phyloP scores from a whole-genome alignment of 2,329 filamentous ascomycete species.

The Trichoderma gracile region DNA sequence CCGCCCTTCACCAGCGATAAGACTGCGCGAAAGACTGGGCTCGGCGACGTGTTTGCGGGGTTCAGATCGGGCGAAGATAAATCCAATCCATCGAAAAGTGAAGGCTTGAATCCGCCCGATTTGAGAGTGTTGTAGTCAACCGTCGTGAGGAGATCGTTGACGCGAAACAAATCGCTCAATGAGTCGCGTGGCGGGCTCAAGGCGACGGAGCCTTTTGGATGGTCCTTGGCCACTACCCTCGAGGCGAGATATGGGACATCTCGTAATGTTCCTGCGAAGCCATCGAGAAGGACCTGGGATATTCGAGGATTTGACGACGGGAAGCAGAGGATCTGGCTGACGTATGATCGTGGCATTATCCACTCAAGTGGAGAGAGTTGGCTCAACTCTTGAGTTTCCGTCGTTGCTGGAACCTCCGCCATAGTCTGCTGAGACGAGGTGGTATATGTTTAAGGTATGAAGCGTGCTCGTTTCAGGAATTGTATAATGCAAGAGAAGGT shows the following conservation, averaged over 20 bases:
- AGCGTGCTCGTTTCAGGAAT: no score
- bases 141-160: neutral
- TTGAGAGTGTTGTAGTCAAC: conserved; percentile 2
- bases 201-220: conserved; percentile 8
- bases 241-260: conserved; percentile 19
- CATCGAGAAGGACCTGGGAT: conserved; percentile 8
- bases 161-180: conserved; percentile 2
- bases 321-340: conserved; percentile 21
- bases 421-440: neutral
- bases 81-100: neutral
- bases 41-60: neutral
- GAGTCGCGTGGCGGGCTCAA: conserved; percentile 9
- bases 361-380: conserved; percentile 21
- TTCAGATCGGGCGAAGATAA: neutral
- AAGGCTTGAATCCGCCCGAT: neutral
- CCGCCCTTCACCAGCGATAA: conserved; percentile 13
- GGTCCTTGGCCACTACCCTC: neutral
- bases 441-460: neutral
- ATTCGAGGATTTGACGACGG: conserved; percentile 15
- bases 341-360: conserved; percentile 21
- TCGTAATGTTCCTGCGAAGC: neutral
- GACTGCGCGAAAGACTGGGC: conserved; percentile 17
- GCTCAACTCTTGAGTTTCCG: neutral
- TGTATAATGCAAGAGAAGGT: no score
- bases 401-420: neutral